Percentiles rank a stretch among this genome's conserved stretches.
These are phyloP conservation scores for Cladosporium velox DNA, from an alignment of 2,329 filamentous ascomycete genomes.

Conservation along the genomic window DNA sequence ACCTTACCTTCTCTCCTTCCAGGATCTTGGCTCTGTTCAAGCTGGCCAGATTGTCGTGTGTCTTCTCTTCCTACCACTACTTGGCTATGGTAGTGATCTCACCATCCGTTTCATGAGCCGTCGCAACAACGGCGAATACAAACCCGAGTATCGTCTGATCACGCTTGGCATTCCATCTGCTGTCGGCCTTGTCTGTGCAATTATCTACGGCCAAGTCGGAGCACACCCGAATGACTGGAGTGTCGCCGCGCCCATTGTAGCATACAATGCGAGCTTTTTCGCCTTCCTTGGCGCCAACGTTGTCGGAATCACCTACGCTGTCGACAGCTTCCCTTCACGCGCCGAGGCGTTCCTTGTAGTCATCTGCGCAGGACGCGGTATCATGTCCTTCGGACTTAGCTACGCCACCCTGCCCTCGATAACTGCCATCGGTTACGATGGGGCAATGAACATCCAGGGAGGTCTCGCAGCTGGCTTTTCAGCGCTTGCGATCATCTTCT, in stretches of 20 bases:
- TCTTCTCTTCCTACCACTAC: constrained; percentile 40
- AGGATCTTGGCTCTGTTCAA: constrained; percentile 41
- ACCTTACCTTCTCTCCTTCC: constrained; percentile 35
- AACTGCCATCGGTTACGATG: constrained; percentile 33
- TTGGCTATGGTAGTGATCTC: constrained; percentile 42
- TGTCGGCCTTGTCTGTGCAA: not conserved
- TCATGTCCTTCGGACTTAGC: constrained; percentile 47
- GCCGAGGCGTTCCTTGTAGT: constrained; percentile 46
- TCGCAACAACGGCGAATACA: constrained; percentile 9
- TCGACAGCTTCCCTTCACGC: constrained; percentile 46
- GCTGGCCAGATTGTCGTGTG: constrained; percentile 42
- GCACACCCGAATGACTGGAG: constrained; percentile 40
- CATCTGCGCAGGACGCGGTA: constrained; percentile 47
- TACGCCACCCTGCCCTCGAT: constrained; percentile 40
- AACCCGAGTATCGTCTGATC: not conserved
- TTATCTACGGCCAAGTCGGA: constrained; percentile 16
- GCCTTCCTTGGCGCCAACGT: constrained; percentile 45
- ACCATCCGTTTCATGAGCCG: constrained; percentile 38
- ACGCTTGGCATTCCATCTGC: not conserved
- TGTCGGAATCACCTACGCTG: constrained; percentile 45
- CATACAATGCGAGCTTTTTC: constrained; percentile 38
- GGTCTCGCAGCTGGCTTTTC: not conserved
- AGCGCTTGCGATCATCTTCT: not conserved
- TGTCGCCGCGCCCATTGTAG: constrained; percentile 40
- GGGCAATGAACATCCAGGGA: constrained; percentile 27